These are phyloP conservation scores for Afroboletus lepidellus DNA, from an alignment of 1,284 basidiomycete genomes.

Conservation along the genomic window DNA sequence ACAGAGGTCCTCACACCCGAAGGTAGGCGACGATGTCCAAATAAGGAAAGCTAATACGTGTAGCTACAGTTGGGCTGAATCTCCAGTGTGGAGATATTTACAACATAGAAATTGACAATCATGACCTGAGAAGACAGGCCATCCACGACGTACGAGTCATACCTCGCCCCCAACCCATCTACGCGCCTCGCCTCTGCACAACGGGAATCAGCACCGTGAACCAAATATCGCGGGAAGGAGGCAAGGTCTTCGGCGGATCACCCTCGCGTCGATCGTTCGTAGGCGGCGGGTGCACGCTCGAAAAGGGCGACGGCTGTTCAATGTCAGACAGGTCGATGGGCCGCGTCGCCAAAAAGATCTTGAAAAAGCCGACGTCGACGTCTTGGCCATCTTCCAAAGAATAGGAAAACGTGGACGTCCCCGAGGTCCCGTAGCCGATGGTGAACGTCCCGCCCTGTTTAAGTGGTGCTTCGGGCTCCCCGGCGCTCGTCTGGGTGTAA, in stretches of 20 bases:
- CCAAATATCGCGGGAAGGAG: not conserved
- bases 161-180: not conserved
- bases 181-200: not conserved
- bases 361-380: constrained; percentile 20
- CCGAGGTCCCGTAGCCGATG: constrained; percentile 16
- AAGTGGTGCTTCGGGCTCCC: constrained; percentile 3
- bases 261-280: not conserved
- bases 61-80: too few relatives aligned
- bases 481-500: constrained; percentile 10
- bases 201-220: not conserved
- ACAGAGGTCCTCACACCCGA: too few relatives aligned
- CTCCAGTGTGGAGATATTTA: too few relatives aligned
- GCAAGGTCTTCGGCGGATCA: too few relatives aligned
- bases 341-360: constrained; percentile 19
- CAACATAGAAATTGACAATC: too few relatives aligned
- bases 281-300: not conserved
- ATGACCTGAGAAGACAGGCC: not conserved
- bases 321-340: constrained; percentile 17
- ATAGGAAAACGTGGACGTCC: constrained; percentile 2
- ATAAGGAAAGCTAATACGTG: too few relatives aligned
- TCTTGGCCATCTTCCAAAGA: constrained; percentile 6
- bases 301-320: constrained; percentile 15
- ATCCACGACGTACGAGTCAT: not conserved
- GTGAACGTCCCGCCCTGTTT: not conserved
- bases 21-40: too few relatives aligned